phyloP scores from a whole-genome alignment of 169 alveolate genomes.

The Cystoisospora suis region DNA sequence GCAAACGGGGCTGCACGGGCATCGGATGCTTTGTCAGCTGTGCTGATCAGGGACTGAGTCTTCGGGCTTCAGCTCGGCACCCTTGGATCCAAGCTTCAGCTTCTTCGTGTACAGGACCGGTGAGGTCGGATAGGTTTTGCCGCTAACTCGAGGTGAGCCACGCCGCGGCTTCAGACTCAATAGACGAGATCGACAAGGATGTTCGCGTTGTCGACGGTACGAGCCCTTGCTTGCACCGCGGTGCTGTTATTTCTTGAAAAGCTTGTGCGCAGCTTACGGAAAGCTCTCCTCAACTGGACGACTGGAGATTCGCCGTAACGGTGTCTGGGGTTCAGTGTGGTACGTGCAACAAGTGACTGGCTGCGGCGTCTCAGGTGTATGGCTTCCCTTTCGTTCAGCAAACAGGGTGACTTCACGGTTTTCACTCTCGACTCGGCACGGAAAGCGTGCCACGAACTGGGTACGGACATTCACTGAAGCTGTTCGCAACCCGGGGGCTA shows the following conservation, averaged over 20 bases:
- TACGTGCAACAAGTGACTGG: neutral
- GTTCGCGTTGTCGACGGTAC: conserved; percentile 88
- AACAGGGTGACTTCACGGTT: conserved; percentile 75
- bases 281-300: conserved; percentile 83
- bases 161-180: conserved; percentile 71
- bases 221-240: conserved; percentile 4
- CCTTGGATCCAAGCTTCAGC: neutral
- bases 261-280: conserved; percentile 65
- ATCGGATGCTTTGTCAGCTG: neutral
- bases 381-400: conserved; percentile 14
- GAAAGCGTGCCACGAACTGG: conserved; percentile 82
- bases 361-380: too few species aligned
- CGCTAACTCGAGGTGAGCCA: neutral
- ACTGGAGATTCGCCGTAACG: conserved; percentile 77
- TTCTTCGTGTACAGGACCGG: conserved; percentile 42
- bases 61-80: neutral
- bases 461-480: conserved; percentile 25
- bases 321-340: conserved; percentile 67
- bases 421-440: conserved; percentile 83
- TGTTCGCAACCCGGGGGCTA: neutral
- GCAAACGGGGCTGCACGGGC: neutral
- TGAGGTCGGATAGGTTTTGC: neutral
- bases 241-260: neutral
- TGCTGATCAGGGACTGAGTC: neutral
- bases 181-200: conserved; percentile 83